Base-by-base conservation (phyloP, 108 stramenopile species). In the Nannochloropsis gaditana region DNA sequence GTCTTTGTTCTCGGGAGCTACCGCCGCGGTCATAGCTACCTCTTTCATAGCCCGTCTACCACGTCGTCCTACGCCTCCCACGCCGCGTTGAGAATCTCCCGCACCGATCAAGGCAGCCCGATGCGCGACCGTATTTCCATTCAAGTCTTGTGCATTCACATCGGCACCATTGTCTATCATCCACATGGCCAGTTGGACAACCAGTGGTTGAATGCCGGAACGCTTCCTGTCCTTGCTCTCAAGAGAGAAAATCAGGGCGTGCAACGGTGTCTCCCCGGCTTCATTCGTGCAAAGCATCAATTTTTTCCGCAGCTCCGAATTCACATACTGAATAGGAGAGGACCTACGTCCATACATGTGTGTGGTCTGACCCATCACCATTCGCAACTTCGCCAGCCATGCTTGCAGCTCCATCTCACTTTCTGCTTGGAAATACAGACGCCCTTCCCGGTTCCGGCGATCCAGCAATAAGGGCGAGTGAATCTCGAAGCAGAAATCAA, bases 381-480 rank as follows among this genome's bases (percentile, higher is more conserved):
- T 45, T 9, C 90, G 85, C 31, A 91, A 88, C 21, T 87, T 84
- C 82, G 84, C 50, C 79, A 90, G 82, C 90, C 90, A 91, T 41
- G 41, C 50, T 85, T 91, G 90, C 17, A 91, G 85, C 85, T 90
- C 87, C 21, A 79, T 79, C 83, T 91, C 90, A 82, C 79, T 50
- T 41, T 80, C 81, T 9, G 90, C 90, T 45, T 73, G 45, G 87
- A 91, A 91, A 45, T 90, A 91, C 9, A 91, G 79, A 21, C 90
- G 90, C 10, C 87, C 90, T 86, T 91, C 89, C 15, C 50, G 59
- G 45, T 91, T 91, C 88, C 43, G 86, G 9, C 83, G 44, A 10
- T 90, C 88, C 43, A 91, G 90, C 85, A 91, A 81, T 9, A 86
- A 43, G 19, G 90, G 90, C 9, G 90, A 88, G 82, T 90, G 90